Conservation (phyloP, 1,284 basidiomycete species). For the Sanghuangporus baumii region DNA sequence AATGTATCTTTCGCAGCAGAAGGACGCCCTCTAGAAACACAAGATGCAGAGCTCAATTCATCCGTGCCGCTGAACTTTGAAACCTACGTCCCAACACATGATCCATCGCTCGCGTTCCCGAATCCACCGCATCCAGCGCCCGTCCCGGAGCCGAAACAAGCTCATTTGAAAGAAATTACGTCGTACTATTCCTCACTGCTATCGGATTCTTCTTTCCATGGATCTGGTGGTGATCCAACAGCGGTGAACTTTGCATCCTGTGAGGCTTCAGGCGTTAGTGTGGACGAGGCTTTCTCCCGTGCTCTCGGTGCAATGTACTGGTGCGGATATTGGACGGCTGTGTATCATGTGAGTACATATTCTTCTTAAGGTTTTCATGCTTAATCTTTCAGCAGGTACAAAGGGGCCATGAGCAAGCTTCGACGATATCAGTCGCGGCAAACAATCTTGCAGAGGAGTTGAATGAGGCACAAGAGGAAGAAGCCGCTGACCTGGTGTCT, state of each 20-base stretch:
- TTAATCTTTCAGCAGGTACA: conserved; percentile 18
- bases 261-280: conserved; percentile 33
- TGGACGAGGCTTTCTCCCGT: conserved; percentile 69
- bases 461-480: conserved; percentile 17
- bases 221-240: conserved; percentile 7
- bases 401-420: not conserved
- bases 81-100: conserved; percentile 62
- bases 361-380: conserved; percentile 10
- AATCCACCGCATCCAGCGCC: conserved; percentile 22
- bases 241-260: not conserved
- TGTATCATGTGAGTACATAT: conserved; percentile 61
- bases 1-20: not conserved
- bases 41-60: conserved; percentile 30
- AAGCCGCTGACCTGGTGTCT: conserved; percentile 29
- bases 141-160: conserved; percentile 21
- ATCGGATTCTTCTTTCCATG: conserved; percentile 23
- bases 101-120: conserved; percentile 47
- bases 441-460: conserved; percentile 7
- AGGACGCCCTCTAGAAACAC: not conserved
- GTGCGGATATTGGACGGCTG: conserved; percentile 78
- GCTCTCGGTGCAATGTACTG: conserved; percentile 76
- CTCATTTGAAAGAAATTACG: conserved; percentile 17
- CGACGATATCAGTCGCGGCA: conserved; percentile 18
- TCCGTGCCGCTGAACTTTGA: conserved; percentile 59
- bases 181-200: conserved; percentile 3